Evolutionary conservation across 2,329 filamentous ascomycete species (phyloP), one percentile per base, ranked within the genome.

Genomic region (Alternaria burnsii): DNA sequence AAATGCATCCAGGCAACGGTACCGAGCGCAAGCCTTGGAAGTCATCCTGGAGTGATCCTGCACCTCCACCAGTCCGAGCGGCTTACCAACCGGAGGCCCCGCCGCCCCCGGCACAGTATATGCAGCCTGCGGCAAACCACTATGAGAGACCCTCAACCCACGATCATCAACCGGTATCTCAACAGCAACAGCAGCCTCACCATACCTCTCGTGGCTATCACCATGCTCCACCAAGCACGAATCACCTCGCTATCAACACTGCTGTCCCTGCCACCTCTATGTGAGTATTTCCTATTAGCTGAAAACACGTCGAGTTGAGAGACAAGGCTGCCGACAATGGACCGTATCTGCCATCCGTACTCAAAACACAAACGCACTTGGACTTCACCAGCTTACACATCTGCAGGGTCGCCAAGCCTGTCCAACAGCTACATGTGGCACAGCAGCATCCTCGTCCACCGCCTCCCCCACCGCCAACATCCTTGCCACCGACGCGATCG

Each of bases 381-480:
- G 5, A 18, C 7, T 16, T 47, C 24, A n/a, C 24, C 38, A 50
- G 38, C 57, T 62, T 16, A 62, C 38, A 41, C 43, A 2, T 12
- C n/a, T 32, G 4, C n/a, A 62, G 60, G 38, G 36, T 47, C 34
- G 32, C 57, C 8, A 84, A 85, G 61, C 85, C 83, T 59, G 59
- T 71, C 4, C 58, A 68, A 48, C 73, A 73, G 38, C 77, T 78
- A 18, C 65, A 60, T 55, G 57, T 66, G 55, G 52, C 68, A 59
- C 71, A 69, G 22, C 67, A 72, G 32, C 67, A 72, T 44, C 69
- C 70, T 30, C 69, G 68, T 20, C 71, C 59, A 1, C 55, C 56
- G 22, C 70, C 59, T 22, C 43, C 62, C 52, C 71, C 72, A 42
- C 55, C 63, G n/a, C 63, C 63, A 14, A 61, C 62, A n/a, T 55